phyloP scores from a whole-genome alignment of 345 rosid genomes.

The Citrus cavaleriei region DNA sequence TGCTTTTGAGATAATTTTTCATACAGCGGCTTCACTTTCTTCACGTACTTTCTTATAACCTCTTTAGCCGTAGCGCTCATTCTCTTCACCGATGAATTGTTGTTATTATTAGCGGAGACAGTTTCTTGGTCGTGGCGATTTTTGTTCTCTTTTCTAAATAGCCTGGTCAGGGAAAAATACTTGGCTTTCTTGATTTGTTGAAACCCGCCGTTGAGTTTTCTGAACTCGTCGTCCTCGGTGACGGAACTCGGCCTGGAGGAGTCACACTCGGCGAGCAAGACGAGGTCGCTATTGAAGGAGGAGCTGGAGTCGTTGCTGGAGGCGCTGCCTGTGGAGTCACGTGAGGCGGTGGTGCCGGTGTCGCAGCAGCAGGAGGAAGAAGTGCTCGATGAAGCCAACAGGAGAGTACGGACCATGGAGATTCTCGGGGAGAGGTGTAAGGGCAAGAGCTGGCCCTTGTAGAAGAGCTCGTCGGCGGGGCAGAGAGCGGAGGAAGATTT shows the following conservation, averaged over 20 bases:
- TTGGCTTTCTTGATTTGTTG: slow-evolving; percentile 38
- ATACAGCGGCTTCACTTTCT: slow-evolving; percentile 90
- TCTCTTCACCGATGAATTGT: slow-evolving; percentile 53
- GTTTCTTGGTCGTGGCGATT: slow-evolving; percentile 13
- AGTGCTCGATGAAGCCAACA: slow-evolving; percentile 69
- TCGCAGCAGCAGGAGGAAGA: slow-evolving; percentile 56
- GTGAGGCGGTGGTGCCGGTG: slow-evolving; percentile 58
- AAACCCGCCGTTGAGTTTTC: slow-evolving; percentile 21
- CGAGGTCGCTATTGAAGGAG: slow-evolving; percentile 50
- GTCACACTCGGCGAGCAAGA: slow-evolving; percentile 46
- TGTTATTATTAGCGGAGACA: not conserved
- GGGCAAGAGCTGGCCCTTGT: slow-evolving; percentile 96
- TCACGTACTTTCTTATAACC: slow-evolving; percentile 76
- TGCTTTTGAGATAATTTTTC: slow-evolving; percentile 75
- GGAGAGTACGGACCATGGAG: slow-evolving; percentile 88
- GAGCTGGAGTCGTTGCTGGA: slow-evolving; percentile 56
- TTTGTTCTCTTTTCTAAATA: slow-evolving; percentile 72
- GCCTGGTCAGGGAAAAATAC: slow-evolving; percentile 70
- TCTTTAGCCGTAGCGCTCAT: slow-evolving; percentile 79
- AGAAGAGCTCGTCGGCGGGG: slow-evolving; percentile 96
- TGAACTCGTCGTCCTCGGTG: slow-evolving; percentile 65
- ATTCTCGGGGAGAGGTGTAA: slow-evolving; percentile 91
- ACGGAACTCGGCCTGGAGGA: slow-evolving; percentile 89
- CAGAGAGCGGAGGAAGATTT: slow-evolving; percentile 65
- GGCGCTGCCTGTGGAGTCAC: slow-evolving; percentile 75